Evolutionary conservation across 208 protist species (phyloP).

Genomic region (Leishmania guyanensis): DNA sequence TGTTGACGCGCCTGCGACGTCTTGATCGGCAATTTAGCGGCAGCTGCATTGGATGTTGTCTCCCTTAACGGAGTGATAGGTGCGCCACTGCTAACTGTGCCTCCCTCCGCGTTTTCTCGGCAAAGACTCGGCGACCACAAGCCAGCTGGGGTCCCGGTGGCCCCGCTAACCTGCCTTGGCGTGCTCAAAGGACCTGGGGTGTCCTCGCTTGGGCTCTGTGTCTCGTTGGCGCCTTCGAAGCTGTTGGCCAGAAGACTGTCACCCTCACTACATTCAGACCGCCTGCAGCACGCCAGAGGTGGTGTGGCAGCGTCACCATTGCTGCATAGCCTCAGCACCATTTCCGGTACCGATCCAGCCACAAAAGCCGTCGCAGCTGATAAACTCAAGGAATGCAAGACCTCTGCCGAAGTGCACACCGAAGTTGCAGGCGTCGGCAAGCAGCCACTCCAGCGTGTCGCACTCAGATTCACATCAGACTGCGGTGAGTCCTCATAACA

Average conservation of each 20-base stretch:
- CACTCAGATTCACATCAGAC: neutral
- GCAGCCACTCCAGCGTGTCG: neutral
- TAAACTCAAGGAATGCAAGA: neutral
- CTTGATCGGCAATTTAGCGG: neutral
- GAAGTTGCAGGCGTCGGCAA: neutral
- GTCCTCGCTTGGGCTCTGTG: neutral
- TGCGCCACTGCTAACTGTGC: neutral
- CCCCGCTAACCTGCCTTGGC: neutral
- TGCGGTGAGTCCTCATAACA: neutral
- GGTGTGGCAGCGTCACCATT: constrained; percentile 8
- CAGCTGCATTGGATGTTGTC: neutral
- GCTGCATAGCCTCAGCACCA: constrained; percentile 4
- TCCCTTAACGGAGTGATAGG: neutral
- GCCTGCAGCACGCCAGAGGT: constrained; percentile 1
- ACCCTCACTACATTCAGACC: neutral
- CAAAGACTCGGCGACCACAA: neutral
- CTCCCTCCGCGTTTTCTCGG: neutral
- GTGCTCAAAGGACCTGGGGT: neutral
- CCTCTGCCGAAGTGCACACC: neutral
- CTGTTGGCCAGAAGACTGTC: neutral
- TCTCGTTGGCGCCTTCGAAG: neutral
- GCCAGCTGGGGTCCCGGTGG: neutral
- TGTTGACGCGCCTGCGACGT: constrained; percentile 15
- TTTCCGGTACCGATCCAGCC: constrained; percentile 4
- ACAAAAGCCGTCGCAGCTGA: neutral